A percentile compares a stretch with the other conserved stretches of the same genome.
These are phyloP conservation scores for Termitomyces sp. DNA, from an alignment of 768 basidiomycete genomes.

Conservation along the genomic window DNA sequence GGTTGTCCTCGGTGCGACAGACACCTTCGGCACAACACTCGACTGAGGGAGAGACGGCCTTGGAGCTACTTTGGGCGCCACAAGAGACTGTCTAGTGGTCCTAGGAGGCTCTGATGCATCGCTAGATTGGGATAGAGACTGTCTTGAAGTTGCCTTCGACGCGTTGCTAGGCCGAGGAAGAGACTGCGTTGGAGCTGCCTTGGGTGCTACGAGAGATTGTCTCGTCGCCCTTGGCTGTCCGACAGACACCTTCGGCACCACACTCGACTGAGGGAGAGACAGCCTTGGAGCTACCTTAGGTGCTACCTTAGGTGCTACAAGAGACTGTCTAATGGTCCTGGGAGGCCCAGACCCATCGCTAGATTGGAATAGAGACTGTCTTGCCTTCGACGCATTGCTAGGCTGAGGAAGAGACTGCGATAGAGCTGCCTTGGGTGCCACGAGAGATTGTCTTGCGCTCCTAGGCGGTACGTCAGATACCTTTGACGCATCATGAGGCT, in stretches of 20 bases:
- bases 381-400: no score
- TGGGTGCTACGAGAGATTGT: not conserved
- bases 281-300: no score
- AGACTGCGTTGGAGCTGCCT: no score
- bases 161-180: no score
- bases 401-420: no score
- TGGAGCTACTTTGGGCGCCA: not conserved
- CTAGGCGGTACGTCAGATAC: not conserved
- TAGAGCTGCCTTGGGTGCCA: not conserved
- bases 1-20: not conserved
- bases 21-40: no score
- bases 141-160: not conserved
- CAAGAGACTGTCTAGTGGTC: not conserved
- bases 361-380: no score
- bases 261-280: no score
- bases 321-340: no score
- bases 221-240: not conserved
- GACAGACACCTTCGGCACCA: not conserved
- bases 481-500: not conserved
- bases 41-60: no score
- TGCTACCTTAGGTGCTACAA: no score
- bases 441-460: not conserved
- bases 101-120: not conserved
- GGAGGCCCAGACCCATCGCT: no score
- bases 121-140: not conserved